Percentiles rank a stretch among this genome's conserved stretches.
phyloP scores from a whole-genome alignment of 495 filamentous ascomycete species.

The Sphaerosporella brunnea region DNA sequence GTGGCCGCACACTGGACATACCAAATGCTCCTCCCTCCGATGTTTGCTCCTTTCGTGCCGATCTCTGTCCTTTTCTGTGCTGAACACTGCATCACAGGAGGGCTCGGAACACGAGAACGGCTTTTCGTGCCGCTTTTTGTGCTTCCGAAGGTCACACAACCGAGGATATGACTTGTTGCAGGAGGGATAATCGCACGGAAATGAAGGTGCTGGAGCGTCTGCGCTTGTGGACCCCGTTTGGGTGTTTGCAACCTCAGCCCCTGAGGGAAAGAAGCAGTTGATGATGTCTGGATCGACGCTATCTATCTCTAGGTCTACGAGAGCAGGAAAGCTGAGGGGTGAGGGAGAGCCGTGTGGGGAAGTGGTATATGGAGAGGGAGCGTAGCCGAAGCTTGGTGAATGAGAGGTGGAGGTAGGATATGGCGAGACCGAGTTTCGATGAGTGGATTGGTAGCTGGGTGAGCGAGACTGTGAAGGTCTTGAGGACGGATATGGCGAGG shows the following conservation, averaged over 20 bases:
- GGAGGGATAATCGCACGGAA: constrained; percentile 6
- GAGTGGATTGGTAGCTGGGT: not conserved
- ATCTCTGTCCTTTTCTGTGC: constrained; percentile 13
- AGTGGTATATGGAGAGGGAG: not conserved
- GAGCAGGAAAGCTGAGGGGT: not conserved
- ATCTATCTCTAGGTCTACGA: not conserved
- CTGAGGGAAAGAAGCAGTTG: not conserved
- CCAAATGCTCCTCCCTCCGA: constrained; percentile 5
- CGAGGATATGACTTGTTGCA: constrained; percentile 8
- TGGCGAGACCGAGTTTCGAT: not conserved
- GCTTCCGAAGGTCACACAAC: constrained; percentile 12
- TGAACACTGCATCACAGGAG: constrained; percentile 4
- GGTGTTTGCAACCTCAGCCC: not conserved
- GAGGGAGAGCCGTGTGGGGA: not conserved
- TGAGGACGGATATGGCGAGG: not conserved
- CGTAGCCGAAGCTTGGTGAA: not conserved
- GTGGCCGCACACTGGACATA: constrained; percentile 11
- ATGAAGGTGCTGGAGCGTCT: not conserved
- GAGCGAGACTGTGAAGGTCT: not conserved
- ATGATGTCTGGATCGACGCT: not conserved
- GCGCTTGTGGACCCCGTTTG: not conserved
- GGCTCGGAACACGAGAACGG: constrained; percentile 6
- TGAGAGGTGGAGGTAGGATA: not conserved
- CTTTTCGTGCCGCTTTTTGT: constrained; percentile 15
- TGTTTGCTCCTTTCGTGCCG: constrained; percentile 10